These are phyloP conservation scores for Ilyonectria robusta DNA, from an alignment of 2,329 filamentous ascomycete genomes.

Conservation along the genomic window DNA sequence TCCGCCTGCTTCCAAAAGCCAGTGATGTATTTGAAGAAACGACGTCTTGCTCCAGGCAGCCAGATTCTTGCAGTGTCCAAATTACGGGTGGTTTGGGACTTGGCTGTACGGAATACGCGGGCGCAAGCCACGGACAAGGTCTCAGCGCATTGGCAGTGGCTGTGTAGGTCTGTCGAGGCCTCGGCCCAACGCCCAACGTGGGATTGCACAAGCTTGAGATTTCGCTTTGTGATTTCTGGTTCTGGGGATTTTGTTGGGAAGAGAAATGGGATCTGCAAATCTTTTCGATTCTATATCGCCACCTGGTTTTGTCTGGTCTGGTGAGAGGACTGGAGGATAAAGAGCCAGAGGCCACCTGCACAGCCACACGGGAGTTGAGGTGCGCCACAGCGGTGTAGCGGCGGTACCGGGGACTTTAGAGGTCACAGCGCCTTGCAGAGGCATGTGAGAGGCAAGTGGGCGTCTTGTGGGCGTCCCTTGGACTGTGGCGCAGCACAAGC, in stretches of 20 bases:
- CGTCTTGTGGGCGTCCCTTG: neutral
- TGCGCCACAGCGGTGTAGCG: neutral
- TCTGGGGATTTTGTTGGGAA: neutral
- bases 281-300: neutral
- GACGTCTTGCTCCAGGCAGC: conserved; percentile 9
- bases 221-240: neutral
- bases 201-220: neutral
- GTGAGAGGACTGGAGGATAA: neutral
- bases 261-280: neutral
- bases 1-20: neutral
- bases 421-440: neutral
- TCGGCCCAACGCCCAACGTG: conserved; percentile 2
- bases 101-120: neutral
- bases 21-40: neutral
- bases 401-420: neutral
- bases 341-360: neutral
- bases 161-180: conserved; percentile 12
- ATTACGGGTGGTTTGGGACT: neutral
- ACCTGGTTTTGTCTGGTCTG: neutral
- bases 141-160: conserved; percentile 10
- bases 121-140: conserved; percentile 16
- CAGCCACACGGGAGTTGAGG: neutral
- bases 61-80: neutral
- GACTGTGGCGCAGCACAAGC: conserved; percentile 6
- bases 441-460: neutral